A percentile compares a stretch with the other conserved stretches of the same genome.
Conservation (phyloP, 2,329 filamentous ascomycete species). For the Diplocarpon mali region DNA sequence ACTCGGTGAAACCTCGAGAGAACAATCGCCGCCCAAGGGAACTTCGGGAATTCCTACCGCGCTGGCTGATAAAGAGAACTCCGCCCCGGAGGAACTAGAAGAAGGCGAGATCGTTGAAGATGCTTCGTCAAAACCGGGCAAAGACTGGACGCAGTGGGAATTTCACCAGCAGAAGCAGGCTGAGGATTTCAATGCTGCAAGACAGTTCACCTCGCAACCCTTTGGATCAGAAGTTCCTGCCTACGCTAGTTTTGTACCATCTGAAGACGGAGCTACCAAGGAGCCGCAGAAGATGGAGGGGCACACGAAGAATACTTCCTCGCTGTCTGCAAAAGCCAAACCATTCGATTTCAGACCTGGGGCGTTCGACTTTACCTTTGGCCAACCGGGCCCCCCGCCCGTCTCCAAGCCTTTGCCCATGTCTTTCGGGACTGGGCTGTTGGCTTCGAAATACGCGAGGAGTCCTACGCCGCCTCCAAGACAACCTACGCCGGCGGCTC, state of each 20-base stretch:
- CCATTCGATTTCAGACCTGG: slow-evolving; percentile 42
- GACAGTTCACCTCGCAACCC: slow-evolving; percentile 21
- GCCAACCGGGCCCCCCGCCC: slow-evolving; percentile 2
- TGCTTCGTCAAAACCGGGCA: slow-evolving; percentile 37
- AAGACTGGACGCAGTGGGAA: slow-evolving; percentile 50
- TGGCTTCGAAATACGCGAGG: slow-evolving; percentile 23
- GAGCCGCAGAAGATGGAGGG: slow-evolving; percentile 19
- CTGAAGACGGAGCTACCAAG: slow-evolving; percentile 16
- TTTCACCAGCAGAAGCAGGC: slow-evolving; percentile 37
- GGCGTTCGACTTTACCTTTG: slow-evolving; percentile 22
- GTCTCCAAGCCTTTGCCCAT: background rate
- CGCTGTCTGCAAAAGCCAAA: slow-evolving; percentile 59
- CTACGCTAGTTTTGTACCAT: slow-evolving; percentile 25
- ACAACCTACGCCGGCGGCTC: background rate
- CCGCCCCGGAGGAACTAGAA: slow-evolving; percentile 14
- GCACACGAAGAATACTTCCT: slow-evolving; percentile 37
- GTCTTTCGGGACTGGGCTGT: slow-evolving; percentile 14
- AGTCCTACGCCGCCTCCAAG: slow-evolving; percentile 20
- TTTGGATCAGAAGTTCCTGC: slow-evolving; percentile 22
- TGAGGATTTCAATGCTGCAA: slow-evolving; percentile 28
- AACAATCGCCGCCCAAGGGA: slow-evolving; percentile 25
- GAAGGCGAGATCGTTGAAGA: slow-evolving; percentile 37
- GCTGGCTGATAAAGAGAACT: slow-evolving; percentile 26
- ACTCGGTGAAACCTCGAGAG: slow-evolving; percentile 25
- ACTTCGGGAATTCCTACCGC: slow-evolving; percentile 5